Base-by-base conservation (phyloP, 768 basidiomycete genomes). In the Boletus sp. region DNA sequence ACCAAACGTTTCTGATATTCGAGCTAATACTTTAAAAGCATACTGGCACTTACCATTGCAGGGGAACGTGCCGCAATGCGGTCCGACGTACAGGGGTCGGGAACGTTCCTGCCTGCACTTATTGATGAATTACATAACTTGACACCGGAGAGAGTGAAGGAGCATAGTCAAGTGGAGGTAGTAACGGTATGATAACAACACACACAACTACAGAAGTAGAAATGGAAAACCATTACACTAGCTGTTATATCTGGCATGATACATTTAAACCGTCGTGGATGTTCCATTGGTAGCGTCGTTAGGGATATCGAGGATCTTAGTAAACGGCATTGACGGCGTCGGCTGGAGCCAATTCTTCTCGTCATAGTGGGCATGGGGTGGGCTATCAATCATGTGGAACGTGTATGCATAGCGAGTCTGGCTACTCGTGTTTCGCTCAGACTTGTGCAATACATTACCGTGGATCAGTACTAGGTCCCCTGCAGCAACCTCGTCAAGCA, bases 271-370 rank as follows among this genome's bases (percentile, higher is more conserved):
- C 48, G 29, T 32, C 6, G 27, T 19, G 6, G 21, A 10, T 3
- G 19, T 7, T 23, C 41, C 50, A 40, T 17, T 41, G 27, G 50
- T 47, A 29, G 38, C 33, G 19, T 47, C 42, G n/a, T 56, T 55
- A n/a, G 67, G 61, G 10, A 25, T 10, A 7, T 73, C 69, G 7
- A 89, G 64, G 25, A 89, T 72, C 57, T 72, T 79, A 25, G 84
- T 79, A 72, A 98, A 97, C 2, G 94, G 91, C 87, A 90, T 87
- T 13, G 77, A 80, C 10, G 74, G 58, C 4, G 93, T 93, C 1
- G 95, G 93, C 67, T 98, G 95, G 54, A 98, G 74, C 95, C 95
- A 97, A 66, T 97, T 98, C 81, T 90, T 91, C 64, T 83, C 80
- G 57, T 98, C 96, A 54, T 95, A 97, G 38, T 66, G 72, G 7